Base-by-base conservation (phyloP, 495 filamentous ascomycete species). In the Tetracladium marchalianum region DNA sequence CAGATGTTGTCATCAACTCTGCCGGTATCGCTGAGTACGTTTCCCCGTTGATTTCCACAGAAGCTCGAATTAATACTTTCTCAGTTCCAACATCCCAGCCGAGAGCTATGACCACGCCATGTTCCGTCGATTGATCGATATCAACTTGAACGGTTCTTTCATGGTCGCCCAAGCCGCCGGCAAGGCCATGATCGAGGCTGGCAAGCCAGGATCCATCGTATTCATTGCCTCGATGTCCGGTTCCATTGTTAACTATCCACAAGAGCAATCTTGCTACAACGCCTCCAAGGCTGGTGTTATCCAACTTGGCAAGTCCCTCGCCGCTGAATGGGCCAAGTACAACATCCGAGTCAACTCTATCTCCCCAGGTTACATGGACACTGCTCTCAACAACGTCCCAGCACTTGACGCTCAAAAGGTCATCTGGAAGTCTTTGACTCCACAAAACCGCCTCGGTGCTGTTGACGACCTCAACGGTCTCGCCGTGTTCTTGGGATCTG, bases 281-380 rank as follows among this genome's bases (percentile, higher is more conserved):
- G 80, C 83, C 32, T 86, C 81, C 57, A 88, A 87, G 72, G 84
- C 82, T 11, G 84, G 75, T 50, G 84, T 87, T 32, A 78, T 86
- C 56, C 80, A 84, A 62, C 71, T 87, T 45, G 80, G 78, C 54
- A 84, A 84, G 62, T 85, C 80, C 8, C 73, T 88, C 32, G 84
- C 82, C 41, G 81, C 80, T n/a, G 84, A 88, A 59, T 87, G 84
- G 84, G 80, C 82, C 53, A 78, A 78, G 57, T 71, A 84, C 57
- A 68, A 69, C 50, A 84, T 87, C 59, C 80, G 84, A 34, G 84
- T 87, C 51, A 88, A 88, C 69, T 77, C 72, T 51, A 87, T 87
- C 60, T 83, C 78, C 12, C 84, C 84, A 19, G 53, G 84, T 31
- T 87, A 87, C 62, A 88, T 87, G 82, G 84, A 87, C 65, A 87